A percentile compares a stretch with the other conserved stretches of the same genome.
Conservation (phyloP, 2,329 filamentous ascomycete species). For the Diaporthe capsici region DNA sequence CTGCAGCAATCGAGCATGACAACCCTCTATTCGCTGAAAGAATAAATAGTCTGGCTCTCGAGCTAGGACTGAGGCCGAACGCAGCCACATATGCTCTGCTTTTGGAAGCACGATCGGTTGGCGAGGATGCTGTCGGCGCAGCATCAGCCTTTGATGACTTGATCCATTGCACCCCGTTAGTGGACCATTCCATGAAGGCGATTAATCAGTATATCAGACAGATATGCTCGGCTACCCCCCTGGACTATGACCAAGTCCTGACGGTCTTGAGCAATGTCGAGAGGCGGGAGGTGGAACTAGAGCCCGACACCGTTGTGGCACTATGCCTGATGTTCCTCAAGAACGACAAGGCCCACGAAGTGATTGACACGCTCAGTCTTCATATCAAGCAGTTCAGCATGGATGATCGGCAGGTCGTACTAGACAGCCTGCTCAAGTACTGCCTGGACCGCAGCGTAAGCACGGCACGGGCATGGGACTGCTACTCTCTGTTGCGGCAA, state of each 20-base stretch:
- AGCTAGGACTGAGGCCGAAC: constrained; percentile 76
- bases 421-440: constrained; percentile 76
- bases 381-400: constrained; percentile 80
- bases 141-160: constrained; percentile 75
- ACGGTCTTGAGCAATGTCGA: constrained; percentile 81
- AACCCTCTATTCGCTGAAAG: constrained; percentile 82
- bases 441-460: constrained; percentile 74
- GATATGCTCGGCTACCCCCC: constrained; percentile 71
- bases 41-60: constrained; percentile 76
- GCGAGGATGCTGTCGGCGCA: constrained; percentile 80
- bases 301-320: constrained; percentile 80
- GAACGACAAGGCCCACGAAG: constrained; percentile 82
- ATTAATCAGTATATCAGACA: constrained; percentile 80
- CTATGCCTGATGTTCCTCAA: constrained; percentile 82
- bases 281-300: constrained; percentile 77
- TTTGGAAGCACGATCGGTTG: constrained; percentile 81
- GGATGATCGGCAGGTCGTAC: constrained; percentile 76
- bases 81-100: constrained; percentile 80
- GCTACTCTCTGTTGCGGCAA: constrained; percentile 75
- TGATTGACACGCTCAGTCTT: constrained; percentile 84
- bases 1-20: constrained; percentile 77
- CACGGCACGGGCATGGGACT: constrained; percentile 75
- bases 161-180: constrained; percentile 59
- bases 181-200: constrained; percentile 65
- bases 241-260: constrained; percentile 79